phyloP scores from a whole-genome alignment of 2,329 filamentous ascomycete genomes.

The Magnaporthiopsis poae region DNA sequence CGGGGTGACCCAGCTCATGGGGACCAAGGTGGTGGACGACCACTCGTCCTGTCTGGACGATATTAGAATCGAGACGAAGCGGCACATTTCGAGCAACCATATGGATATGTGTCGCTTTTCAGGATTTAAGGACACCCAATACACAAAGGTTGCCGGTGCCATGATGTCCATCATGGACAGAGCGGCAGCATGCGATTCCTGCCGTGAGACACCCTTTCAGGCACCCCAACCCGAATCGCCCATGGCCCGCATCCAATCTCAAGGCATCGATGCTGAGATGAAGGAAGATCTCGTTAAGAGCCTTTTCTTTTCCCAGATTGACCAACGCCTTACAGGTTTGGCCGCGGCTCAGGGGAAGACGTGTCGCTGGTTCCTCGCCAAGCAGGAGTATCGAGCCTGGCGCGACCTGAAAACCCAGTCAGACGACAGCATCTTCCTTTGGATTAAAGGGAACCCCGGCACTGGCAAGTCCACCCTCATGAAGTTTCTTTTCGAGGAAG shows the following conservation, averaged over 20 bases:
- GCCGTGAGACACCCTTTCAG: no score
- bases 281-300: not conserved
- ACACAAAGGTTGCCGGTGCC: slow-evolving; percentile 18
- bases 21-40: slow-evolving; percentile 26
- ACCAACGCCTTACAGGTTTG: not conserved
- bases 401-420: slow-evolving; percentile 16
- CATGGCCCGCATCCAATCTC: no score
- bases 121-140: slow-evolving; percentile 21
- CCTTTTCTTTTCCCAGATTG: slow-evolving; percentile 1
- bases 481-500: slow-evolving; percentile 22
- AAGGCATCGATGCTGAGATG: not conserved
- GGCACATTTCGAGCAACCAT: slow-evolving; percentile 25
- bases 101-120: slow-evolving; percentile 28
- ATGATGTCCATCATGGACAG: no score
- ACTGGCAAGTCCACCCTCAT: slow-evolving; percentile 34
- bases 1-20: slow-evolving; percentile 8
- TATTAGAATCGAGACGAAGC: slow-evolving; percentile 20
- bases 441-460: slow-evolving; percentile 34
- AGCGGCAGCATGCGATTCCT: no score
- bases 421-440: slow-evolving; percentile 28
- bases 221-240: no score
- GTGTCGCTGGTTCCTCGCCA: slow-evolving; percentile 16
- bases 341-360: not conserved
- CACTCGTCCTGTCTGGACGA: slow-evolving; percentile 24
- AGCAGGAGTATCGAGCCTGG: slow-evolving; percentile 23